These are phyloP conservation scores for Populus hybrid DNA, from an alignment of 441 rosid genomes.

Conservation along the genomic window DNA sequence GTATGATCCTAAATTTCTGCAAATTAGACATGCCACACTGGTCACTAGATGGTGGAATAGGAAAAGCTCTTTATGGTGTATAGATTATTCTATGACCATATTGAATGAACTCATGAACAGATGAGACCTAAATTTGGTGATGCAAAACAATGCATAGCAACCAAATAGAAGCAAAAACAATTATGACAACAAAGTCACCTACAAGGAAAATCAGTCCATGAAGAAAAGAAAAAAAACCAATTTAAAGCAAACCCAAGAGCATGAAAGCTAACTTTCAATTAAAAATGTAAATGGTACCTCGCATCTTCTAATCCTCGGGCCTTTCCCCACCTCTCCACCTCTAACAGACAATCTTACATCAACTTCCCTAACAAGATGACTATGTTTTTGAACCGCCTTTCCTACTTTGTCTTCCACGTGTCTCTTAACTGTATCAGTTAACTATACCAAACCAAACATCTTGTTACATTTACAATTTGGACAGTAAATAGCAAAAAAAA, in stretches of 20 bases:
- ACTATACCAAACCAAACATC: constrained; percentile 31
- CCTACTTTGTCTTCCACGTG: constrained; percentile 36
- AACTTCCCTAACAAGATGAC: too few species aligned
- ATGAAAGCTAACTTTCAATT: neutral
- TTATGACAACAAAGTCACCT: constrained; percentile 57
- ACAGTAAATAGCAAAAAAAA: neutral
- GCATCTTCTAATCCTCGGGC: constrained; percentile 79
- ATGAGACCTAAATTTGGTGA: neutral
- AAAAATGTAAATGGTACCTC: constrained; percentile 46
- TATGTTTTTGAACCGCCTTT: too few species aligned
- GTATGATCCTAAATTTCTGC: neutral
- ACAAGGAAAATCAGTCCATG: neutral
- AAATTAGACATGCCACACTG: neutral
- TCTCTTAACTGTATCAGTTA: constrained; percentile 60
- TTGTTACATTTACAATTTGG: neutral
- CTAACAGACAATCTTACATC: too few species aligned
- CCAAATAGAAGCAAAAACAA: neutral
- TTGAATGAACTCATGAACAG: neutral
- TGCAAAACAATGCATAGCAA: neutral
- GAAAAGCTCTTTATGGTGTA: neutral
- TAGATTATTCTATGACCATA: neutral
- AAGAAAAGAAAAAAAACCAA: neutral
- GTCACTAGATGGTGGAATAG: neutral
- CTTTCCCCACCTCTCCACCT: constrained; percentile 66
- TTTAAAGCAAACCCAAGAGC: neutral